These are phyloP conservation scores for Coemansia sp. DNA, from an alignment of 192 early-diverging fungal species.

Conservation along the genomic window DNA sequence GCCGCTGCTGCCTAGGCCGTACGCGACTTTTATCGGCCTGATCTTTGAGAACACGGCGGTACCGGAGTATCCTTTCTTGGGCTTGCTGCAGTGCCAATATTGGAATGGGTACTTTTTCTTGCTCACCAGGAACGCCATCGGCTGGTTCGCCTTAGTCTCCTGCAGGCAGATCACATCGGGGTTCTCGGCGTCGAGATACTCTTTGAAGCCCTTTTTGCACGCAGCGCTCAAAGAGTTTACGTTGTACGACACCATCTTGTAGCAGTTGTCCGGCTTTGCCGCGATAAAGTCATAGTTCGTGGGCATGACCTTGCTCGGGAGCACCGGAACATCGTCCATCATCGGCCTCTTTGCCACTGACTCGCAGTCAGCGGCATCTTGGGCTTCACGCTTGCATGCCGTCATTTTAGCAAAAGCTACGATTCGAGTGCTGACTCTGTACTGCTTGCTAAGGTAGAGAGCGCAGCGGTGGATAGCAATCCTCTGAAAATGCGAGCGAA, in stretches of 20 bases:
- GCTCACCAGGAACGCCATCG: constrained; percentile 61
- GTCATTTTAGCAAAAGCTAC: constrained; percentile 12
- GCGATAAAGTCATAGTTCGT: constrained; percentile 60
- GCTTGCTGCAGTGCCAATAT: constrained; percentile 65
- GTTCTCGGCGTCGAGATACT: constrained; percentile 74
- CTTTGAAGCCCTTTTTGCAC: constrained; percentile 79
- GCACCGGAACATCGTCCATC: constrained; percentile 14
- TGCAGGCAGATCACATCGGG: constrained; percentile 84
- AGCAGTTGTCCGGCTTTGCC: constrained; percentile 50
- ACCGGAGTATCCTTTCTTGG: constrained; percentile 84
- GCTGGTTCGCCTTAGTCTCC: constrained; percentile 83
- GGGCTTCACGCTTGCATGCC: constrained; percentile 30
- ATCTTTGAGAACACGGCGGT: constrained; percentile 79
- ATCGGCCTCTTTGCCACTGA: constrained; percentile 18
- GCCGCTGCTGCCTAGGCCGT: constrained; percentile 60
- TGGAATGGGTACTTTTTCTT: constrained; percentile 69
- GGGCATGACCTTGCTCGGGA: constrained; percentile 71
- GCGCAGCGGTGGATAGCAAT: background rate
- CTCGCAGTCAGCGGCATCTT: background rate
- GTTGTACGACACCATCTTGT: constrained; percentile 79
- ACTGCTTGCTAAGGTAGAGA: background rate
- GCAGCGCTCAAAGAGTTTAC: constrained; percentile 74
- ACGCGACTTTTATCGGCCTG: constrained; percentile 65
- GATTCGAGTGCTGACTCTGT: constrained; percentile 7
- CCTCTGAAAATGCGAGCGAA: constrained; percentile 4